phyloP scores from a whole-genome alignment of 2,329 filamentous ascomycete species.

The Penicillium sp. region DNA sequence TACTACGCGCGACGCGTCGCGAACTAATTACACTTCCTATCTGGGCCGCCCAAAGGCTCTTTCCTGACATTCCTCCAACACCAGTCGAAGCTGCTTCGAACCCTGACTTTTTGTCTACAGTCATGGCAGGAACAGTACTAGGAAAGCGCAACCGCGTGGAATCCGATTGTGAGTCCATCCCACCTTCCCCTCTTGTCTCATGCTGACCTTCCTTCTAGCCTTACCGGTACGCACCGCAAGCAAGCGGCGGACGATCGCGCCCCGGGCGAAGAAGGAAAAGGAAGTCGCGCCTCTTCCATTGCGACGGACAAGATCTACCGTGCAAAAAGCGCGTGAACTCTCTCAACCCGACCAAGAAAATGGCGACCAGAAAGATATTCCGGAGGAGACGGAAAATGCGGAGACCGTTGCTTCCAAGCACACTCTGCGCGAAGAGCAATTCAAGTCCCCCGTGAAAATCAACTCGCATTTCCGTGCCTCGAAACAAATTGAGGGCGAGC shows the following conservation, averaged over 20 bases:
- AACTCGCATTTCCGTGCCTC: slow-evolving; percentile 47
- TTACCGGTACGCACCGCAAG: slow-evolving; percentile 43
- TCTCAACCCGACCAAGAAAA: slow-evolving; percentile 31
- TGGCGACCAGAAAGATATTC: slow-evolving; percentile 23
- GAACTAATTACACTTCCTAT: slow-evolving; percentile 13
- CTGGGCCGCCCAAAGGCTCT: slow-evolving; percentile 1
- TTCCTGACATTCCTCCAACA: slow-evolving; percentile 9
- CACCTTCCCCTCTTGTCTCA: slow-evolving; percentile 13
- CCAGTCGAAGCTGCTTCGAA: background rate
- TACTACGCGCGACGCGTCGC: slow-evolving; percentile 9
- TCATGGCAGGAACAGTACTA: slow-evolving; percentile 44
- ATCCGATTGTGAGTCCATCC: slow-evolving; percentile 41
- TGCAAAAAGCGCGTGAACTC: slow-evolving; percentile 29
- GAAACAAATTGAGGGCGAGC: slow-evolving; percentile 41
- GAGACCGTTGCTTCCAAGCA: slow-evolving; percentile 52
- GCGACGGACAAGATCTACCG: slow-evolving; percentile 39
- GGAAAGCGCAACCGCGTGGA: slow-evolving; percentile 49
- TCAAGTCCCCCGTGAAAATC: slow-evolving; percentile 50
- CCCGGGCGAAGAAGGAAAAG: slow-evolving; percentile 42
- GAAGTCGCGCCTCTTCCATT: slow-evolving; percentile 32
- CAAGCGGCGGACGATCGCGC: slow-evolving; percentile 52
- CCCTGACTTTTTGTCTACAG: slow-evolving; percentile 9
- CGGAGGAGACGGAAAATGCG: slow-evolving; percentile 9
- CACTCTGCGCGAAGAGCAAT: slow-evolving; percentile 44
- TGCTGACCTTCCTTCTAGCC: slow-evolving; percentile 21